Conservation (phyloP, 2,329 filamentous ascomycete genomes). For the Aspergillus flavus region DNA sequence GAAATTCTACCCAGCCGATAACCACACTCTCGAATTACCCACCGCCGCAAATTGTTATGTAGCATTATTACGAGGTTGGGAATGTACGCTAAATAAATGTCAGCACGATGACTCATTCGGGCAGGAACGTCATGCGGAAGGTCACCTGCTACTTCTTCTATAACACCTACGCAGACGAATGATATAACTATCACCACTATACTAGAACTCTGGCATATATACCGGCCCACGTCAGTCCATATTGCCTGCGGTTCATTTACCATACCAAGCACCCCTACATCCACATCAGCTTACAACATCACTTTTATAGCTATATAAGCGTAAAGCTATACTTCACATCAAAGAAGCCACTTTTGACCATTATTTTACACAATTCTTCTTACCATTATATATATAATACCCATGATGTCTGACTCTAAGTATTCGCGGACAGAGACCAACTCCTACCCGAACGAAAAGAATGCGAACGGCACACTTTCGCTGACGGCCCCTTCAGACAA, state of each 20-base stretch:
- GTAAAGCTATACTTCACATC: not conserved
- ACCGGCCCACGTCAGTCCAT: too few species aligned
- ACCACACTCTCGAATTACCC: not conserved
- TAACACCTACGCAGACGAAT: not conserved
- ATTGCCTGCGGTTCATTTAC: not conserved
- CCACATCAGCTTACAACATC: not conserved
- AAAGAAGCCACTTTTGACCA: not conserved
- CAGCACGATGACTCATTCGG: not conserved
- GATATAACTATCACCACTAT: not conserved
- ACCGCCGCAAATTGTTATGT: not conserved
- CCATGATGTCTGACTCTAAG: not conserved
- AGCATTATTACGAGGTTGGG: not conserved
- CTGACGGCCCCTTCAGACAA: not conserved
- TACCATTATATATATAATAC: not conserved
- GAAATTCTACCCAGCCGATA: not conserved
- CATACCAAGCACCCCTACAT: not conserved
- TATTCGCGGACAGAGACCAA: not conserved
- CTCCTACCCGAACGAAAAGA: not conserved
- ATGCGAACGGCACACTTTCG: rapidly evolving
- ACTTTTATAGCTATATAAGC: not conserved
- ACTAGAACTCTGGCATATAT: not conserved
- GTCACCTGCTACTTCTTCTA: not conserved
- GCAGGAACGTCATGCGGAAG: not conserved
- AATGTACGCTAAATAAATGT: not conserved
- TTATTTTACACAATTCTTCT: not conserved